Conservation (phyloP, 2,329 filamentous ascomycete species). For the Colletotrichum filicis region DNA sequence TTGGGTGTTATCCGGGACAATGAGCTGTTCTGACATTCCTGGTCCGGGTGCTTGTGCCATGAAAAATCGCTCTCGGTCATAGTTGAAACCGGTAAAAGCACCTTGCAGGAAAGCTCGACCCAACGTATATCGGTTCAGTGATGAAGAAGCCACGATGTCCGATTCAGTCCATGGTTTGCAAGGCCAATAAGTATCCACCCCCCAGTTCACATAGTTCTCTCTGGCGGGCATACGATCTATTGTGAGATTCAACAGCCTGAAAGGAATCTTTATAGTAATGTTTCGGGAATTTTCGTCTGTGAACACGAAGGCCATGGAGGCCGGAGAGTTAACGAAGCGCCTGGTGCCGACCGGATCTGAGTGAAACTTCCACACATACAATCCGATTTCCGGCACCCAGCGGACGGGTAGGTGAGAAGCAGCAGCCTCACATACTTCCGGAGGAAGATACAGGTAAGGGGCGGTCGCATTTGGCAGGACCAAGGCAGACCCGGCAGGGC, state of each 20-base stretch:
- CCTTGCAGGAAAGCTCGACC: neutral
- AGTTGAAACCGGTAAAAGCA: neutral
- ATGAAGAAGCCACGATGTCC: neutral
- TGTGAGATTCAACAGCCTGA: neutral
- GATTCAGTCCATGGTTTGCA: neutral
- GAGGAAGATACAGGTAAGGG: neutral
- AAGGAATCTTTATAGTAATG: neutral
- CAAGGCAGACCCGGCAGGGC: neutral
- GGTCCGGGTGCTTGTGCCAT: neutral
- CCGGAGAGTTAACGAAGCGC: neutral
- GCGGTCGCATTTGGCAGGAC: neutral
- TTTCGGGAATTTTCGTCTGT: neutral
- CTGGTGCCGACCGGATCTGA: neutral
- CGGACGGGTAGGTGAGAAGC: neutral
- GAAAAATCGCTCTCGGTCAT: neutral
- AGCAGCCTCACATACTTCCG: neutral
- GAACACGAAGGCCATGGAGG: constrained; percentile 1
- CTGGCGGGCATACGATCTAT: neutral
- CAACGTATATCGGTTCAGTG: neutral
- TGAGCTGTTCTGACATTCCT: neutral
- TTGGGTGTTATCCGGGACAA: neutral
- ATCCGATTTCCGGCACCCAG: neutral
- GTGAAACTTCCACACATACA: neutral
- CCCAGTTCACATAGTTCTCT: neutral
- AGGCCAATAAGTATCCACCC: neutral